These are phyloP conservation scores for Rhytidhysteron rufulum DNA, from an alignment of 2,329 filamentous ascomycete species.

Conservation along the genomic window DNA sequence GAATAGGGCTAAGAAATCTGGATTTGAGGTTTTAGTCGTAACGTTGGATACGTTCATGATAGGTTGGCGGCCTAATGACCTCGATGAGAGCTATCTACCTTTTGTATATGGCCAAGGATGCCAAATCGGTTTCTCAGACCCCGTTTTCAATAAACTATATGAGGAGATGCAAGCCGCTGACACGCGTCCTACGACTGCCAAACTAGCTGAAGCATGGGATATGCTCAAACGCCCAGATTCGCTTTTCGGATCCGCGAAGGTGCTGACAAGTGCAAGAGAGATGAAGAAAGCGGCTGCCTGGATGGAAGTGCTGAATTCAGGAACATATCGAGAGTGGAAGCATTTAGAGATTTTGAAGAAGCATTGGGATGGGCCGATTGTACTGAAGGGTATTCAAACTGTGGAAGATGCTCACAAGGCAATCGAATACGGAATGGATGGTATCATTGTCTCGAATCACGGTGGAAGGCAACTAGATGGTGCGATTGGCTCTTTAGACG, in stretches of 20 bases:
- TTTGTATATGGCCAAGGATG: constrained; percentile 49
- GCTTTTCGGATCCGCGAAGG: constrained; percentile 25
- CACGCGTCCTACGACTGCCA: constrained; percentile 24
- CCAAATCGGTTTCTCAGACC: constrained; percentile 34
- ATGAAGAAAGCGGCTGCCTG: constrained; percentile 37
- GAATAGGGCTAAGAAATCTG: constrained; percentile 56
- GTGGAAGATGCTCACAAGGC: constrained; percentile 33
- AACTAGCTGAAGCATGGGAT: constrained; percentile 34
- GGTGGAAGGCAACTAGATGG: constrained; percentile 36
- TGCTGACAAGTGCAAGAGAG: constrained; percentile 28
- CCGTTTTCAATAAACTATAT: constrained; percentile 32
- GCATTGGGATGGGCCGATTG: constrained; percentile 36
- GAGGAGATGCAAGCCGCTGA: constrained; percentile 30
- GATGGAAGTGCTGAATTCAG: constrained; percentile 30
- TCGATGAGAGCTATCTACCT: constrained; percentile 60
- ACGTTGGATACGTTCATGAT: constrained; percentile 70
- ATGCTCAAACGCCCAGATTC: constrained; percentile 34
- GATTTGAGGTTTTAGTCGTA: constrained; percentile 64
- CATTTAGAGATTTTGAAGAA: constrained; percentile 28
- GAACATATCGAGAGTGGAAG: constrained; percentile 32
- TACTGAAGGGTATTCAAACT: constrained; percentile 38
- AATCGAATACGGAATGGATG: constrained; percentile 32
- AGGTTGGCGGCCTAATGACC: constrained; percentile 65
- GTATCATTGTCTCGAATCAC: constrained; percentile 37
- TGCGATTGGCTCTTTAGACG: constrained; percentile 30